These are phyloP conservation scores for Isatis tinctoria DNA, from an alignment of 345 rosid genomes.

Conservation along the genomic window DNA sequence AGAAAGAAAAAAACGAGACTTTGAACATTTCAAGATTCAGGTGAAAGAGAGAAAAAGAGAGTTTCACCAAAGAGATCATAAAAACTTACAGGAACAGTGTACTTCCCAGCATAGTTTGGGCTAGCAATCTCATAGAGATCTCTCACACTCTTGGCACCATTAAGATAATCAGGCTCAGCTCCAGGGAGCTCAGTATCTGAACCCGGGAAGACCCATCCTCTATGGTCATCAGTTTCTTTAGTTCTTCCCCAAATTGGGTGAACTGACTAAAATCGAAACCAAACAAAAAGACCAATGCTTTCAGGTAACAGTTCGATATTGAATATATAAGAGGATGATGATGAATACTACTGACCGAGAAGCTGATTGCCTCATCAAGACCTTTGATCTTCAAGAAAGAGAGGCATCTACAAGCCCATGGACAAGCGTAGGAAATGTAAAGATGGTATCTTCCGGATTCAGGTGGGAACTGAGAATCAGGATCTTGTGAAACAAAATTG, in stretches of 20 bases:
- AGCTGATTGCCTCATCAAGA: conserved; percentile 65
- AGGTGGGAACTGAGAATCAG: conserved; percentile 59
- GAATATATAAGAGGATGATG: not conserved
- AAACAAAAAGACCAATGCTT: not conserved
- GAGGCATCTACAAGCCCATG: conserved; percentile 93
- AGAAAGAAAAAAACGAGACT: not conserved
- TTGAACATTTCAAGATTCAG: not conserved
- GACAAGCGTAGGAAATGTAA: conserved; percentile 90
- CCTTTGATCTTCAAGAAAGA: conserved; percentile 81
- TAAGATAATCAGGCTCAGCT: conserved; percentile 70
- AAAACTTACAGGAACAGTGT: conserved; percentile 81
- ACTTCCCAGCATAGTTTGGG: conserved; percentile 65
- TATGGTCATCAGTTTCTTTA: conserved; percentile 78
- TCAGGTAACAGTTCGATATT: not conserved
- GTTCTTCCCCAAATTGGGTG: conserved; percentile 83
- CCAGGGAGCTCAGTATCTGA: conserved; percentile 62
- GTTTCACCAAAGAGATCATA: conserved; percentile 9
- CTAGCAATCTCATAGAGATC: conserved; percentile 78
- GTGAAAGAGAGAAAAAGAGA: not conserved
- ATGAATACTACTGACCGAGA: conserved; percentile 51
- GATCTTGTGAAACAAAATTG: conserved; percentile 54
- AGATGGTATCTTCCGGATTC: conserved; percentile 91
- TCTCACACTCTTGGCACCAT: conserved; percentile 69
- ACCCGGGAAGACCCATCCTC: conserved; percentile 87
- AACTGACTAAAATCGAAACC: conserved; percentile 50